Base-by-base conservation (phyloP, 768 basidiomycete genomes). In the Terana coerulea region DNA sequence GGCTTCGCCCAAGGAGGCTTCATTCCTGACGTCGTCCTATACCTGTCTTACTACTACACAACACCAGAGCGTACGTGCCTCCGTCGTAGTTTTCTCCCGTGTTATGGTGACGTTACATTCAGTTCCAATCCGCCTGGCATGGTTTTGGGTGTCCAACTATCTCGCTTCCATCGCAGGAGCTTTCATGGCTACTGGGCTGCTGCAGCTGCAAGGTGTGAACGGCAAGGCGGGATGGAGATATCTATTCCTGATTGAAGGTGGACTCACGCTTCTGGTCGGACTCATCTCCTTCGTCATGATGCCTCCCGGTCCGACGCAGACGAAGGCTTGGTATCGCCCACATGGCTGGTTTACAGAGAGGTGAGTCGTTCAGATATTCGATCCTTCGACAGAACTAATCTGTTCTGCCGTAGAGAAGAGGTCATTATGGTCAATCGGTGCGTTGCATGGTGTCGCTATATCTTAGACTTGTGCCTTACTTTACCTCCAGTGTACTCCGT, bases 101-200 rank as follows among this genome's bases (percentile, higher is more conserved):
- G 25, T 40, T 24, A 12, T 22, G 33, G 17, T 17, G 10, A n/a
- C 33, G n/a, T 34, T 34, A 34, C 6, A 43, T 26, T 21, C 55
- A 80, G 77, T 85, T 0, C 81, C 84, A 2, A 75, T 85, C 37
- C 76, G 86, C n/a, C 70, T 88, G 9, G 83, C 82, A 1, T 79
- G 75, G 58, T 86, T 87, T 72, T 88, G 83, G 84, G 71, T 78
- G 25, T 79, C 80, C 3, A 77, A 78, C 62, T 80, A 84, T 47
- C 48, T 75, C 1, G 71, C 78, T 3, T 65, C 75, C 39, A 80
- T 88, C 44, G 55, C 81, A 17, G 73, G 77, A 44, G 78, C 80
- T 2, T 87, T 90, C 64, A 60, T 87, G 8, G 86, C 82, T 0
- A 80, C 79, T 0, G 85, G 83, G 4, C 79, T 86, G 15, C 67